Evolutionary conservation across 2,329 filamentous ascomycete species (phyloP).

Genomic region (Ustulina deusta): DNA sequence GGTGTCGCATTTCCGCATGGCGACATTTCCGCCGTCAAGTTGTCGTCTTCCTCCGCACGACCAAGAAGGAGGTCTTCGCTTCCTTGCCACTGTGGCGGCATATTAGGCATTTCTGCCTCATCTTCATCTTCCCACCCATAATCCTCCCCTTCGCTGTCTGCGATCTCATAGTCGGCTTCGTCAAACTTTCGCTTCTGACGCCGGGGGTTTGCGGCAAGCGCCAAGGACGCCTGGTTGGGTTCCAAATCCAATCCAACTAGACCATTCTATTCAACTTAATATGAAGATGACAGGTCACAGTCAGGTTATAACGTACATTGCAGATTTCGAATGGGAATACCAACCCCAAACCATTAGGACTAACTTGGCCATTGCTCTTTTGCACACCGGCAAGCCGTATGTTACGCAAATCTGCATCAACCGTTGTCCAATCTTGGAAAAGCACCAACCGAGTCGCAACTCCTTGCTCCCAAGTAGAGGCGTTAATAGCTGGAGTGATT

Average conservation of each 20-base stretch:
- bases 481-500: constrained; percentile 79
- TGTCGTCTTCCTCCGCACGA: constrained; percentile 57
- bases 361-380: constrained; percentile 69
- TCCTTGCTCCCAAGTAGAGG: constrained; percentile 82
- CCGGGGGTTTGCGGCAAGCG: constrained; percentile 53
- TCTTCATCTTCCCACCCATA: constrained; percentile 79
- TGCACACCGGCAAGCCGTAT: constrained; percentile 72
- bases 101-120: constrained; percentile 68
- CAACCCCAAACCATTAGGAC: constrained; percentile 55
- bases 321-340: constrained; percentile 64
- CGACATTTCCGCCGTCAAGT: constrained; percentile 51
- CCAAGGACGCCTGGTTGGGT: constrained; percentile 52
- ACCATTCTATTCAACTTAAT: constrained; percentile 53
- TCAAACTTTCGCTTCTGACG: constrained; percentile 72
- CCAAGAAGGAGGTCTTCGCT: constrained; percentile 72
- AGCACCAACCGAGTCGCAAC: constrained; percentile 79
- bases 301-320: constrained; percentile 53
- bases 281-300: constrained; percentile 31
- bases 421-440: constrained; percentile 80
- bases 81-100: constrained; percentile 75
- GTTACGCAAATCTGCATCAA: constrained; percentile 59
- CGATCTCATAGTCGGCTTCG: constrained; percentile 69
- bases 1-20: constrained; percentile 16
- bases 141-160: constrained; percentile 74
- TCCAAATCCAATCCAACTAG: constrained; percentile 58